phyloP scores from a whole-genome alignment of 805 yeast species.

The Metschnikowia henanensis region DNA sequence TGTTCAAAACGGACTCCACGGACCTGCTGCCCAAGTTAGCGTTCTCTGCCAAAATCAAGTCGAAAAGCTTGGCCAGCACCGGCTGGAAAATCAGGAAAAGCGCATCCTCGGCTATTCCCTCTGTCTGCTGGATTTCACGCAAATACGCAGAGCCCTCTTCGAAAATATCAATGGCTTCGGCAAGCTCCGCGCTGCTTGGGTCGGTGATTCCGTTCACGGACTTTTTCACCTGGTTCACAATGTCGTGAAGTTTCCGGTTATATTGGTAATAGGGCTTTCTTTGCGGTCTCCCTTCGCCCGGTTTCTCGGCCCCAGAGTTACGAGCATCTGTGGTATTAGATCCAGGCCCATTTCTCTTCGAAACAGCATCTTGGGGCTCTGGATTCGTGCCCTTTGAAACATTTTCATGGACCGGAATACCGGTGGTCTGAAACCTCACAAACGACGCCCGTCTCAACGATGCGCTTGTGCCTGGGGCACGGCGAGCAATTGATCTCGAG shows the following conservation, averaged over 20 bases:
- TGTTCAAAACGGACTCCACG: conserved; percentile 23
- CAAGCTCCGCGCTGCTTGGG: conserved; percentile 17
- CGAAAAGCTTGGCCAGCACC: conserved; percentile 23
- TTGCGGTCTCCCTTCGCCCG: conserved; percentile 2
- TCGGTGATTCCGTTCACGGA: conserved; percentile 20
- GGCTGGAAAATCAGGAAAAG: conserved; percentile 30
- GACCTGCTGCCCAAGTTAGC: conserved; percentile 16
- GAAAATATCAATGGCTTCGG: conserved; percentile 36
- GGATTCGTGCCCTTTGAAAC: neutral
- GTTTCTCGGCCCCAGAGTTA: neutral
- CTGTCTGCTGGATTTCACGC: conserved; percentile 36
- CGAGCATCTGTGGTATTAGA: too few species aligned
- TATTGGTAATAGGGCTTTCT: conserved; percentile 4
- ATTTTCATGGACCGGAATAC: neutral
- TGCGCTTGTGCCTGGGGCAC: conserved; percentile 9
- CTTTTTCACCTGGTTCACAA: conserved; percentile 30
- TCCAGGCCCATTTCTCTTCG: neutral
- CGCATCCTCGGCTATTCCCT: conserved; percentile 27
- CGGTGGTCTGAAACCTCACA: conserved; percentile 12
- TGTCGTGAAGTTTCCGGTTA: conserved; percentile 35
- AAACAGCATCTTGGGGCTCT: neutral
- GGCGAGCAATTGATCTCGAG: conserved; percentile 14
- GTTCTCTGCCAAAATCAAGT: conserved; percentile 18
- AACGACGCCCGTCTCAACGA: conserved; percentile 8
- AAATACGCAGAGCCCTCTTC: conserved; percentile 42